Conservation (phyloP, 768 basidiomycete genomes). For the Termitomyces sp. region DNA sequence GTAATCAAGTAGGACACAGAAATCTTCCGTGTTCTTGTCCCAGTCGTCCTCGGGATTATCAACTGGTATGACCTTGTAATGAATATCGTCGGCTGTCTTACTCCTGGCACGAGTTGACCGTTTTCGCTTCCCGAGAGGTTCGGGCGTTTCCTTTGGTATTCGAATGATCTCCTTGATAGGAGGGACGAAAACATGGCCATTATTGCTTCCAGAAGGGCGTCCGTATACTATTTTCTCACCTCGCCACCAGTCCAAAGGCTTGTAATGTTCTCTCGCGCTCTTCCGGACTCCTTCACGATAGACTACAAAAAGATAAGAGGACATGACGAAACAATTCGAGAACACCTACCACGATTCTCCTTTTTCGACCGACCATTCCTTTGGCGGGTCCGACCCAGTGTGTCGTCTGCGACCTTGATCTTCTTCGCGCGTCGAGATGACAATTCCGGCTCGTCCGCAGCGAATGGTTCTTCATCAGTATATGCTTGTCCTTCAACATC, state of each 20-base stretch:
- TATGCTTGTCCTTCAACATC: slow-evolving; percentile 26
- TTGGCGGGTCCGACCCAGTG: slow-evolving; percentile 15
- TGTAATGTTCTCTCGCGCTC: slow-evolving; percentile 59
- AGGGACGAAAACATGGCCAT: slow-evolving; percentile 44
- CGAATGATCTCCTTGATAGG: slow-evolving; percentile 52
- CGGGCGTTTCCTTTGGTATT: slow-evolving; percentile 36
- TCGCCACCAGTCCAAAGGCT: slow-evolving; percentile 91
- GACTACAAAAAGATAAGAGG: slow-evolving; percentile 15
- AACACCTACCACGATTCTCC: slow-evolving; percentile 31
- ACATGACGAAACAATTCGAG: not conserved
- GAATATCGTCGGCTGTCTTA: slow-evolving; percentile 38
- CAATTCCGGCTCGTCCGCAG: slow-evolving; percentile 23
- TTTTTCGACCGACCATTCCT: slow-evolving; percentile 27
- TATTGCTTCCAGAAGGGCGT: slow-evolving; percentile 33
- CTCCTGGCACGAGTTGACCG: slow-evolving; percentile 41
- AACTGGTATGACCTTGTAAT: slow-evolving; percentile 18
- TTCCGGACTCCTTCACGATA: slow-evolving; percentile 59
- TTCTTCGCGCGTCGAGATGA: slow-evolving; percentile 30
- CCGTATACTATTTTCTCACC: slow-evolving; percentile 85
- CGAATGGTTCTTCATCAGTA: slow-evolving; percentile 24
- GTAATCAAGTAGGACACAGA: slow-evolving; percentile 66
- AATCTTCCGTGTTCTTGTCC: slow-evolving; percentile 72
- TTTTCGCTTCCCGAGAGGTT: slow-evolving; percentile 31
- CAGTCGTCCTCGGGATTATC: slow-evolving; percentile 70
- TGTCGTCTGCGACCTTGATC: slow-evolving; percentile 20